A percentile compares a stretch with the other conserved stretches of the same genome.
Evolutionary conservation across 169 alveolate genomes (phyloP).

Genomic region (Plasmodium chabaudi): DNA sequence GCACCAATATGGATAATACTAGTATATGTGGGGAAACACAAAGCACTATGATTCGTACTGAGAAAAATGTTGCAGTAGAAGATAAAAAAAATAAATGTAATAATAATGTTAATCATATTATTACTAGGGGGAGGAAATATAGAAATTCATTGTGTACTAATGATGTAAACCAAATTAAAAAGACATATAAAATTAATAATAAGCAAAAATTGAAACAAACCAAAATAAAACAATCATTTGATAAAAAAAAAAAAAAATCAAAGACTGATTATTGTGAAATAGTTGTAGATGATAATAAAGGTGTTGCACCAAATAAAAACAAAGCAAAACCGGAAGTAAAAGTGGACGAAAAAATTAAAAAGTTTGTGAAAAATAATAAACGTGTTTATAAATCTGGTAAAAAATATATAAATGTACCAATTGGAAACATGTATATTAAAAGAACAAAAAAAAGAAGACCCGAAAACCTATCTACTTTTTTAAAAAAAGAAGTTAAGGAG

Average conservation of each 20-base stretch:
- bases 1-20: no score
- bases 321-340: background rate
- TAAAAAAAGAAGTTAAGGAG: constrained; percentile 31
- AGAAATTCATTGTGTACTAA: no score
- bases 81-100: no score
- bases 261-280: no score
- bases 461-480: constrained; percentile 21
- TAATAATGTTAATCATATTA: no score
- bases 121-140: no score
- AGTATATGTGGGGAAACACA: no score
- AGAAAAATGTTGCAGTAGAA: no score
- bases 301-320: background rate
- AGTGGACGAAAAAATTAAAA: background rate
- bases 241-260: constrained; percentile 2
- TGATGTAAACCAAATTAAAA: background rate
- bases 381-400: constrained; percentile 1
- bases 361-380: constrained; percentile 1
- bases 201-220: constrained; percentile 1
- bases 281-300: no score
- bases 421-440: background rate
- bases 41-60: no score
- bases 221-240: constrained; percentile 1
- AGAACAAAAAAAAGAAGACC: constrained; percentile 1
- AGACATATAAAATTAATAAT: constrained; percentile 3
- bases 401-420: background rate